A percentile compares a stretch with the other conserved stretches of the same genome.
Conservation (phyloP, 305 asterid genomes). For the Caryopteris hybrid region DNA sequence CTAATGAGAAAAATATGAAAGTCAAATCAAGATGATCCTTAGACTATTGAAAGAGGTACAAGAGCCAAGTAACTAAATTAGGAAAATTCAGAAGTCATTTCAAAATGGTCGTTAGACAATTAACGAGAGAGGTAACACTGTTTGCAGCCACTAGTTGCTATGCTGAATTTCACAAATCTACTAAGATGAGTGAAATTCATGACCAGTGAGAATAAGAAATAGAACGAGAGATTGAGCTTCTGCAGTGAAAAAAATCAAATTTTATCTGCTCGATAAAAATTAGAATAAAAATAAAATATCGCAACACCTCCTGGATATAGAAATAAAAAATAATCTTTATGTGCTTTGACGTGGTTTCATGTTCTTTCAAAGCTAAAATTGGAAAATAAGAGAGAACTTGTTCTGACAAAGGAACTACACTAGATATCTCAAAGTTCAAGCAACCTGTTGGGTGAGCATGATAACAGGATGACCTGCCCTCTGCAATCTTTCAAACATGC, state of each 20-base stretch:
- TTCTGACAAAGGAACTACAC: constrained; percentile 14
- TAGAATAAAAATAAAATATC: background rate
- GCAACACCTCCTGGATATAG: background rate
- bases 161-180: constrained; percentile 2
- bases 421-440: constrained; percentile 4
- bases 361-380: background rate
- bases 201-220: background rate
- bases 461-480: constrained; percentile 96
- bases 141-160: background rate
- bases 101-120: too few relatives aligned
- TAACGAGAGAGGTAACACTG: too few relatives aligned
- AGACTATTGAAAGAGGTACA: background rate
- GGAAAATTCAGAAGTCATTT: too few relatives aligned
- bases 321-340: background rate
- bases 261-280: constrained; percentile 1
- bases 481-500: constrained; percentile 99
- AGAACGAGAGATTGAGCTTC: background rate
- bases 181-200: background rate
- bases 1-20: background rate
- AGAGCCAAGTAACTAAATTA: too few relatives aligned
- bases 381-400: background rate
- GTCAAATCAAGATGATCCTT: constrained; percentile 3
- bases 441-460: constrained; percentile 95
- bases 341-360: background rate
- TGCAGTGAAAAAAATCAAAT: background rate